Evolutionary conservation across 2,329 filamentous ascomycete genomes (phyloP), one percentile per base, ranked within the genome.

Genomic region (Zarea fungicola): DNA sequence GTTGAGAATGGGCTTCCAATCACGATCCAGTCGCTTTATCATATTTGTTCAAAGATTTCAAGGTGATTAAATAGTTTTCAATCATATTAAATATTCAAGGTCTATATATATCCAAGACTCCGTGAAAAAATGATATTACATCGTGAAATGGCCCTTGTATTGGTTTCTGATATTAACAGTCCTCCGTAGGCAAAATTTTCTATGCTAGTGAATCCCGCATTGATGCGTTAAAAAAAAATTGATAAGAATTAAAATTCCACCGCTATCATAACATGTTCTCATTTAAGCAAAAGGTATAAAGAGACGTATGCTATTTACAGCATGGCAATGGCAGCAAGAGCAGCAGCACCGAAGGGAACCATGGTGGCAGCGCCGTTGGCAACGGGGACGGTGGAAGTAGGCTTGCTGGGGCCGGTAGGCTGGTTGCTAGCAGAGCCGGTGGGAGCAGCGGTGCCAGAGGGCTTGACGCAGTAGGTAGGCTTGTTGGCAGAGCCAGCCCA

Each of bases 371-470:
- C 48, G 16, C 34, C 41, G 16, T 26, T 43, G n/a, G 39, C 47
- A 16, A 26, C 16, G 41, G 48, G 85, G 70, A 78, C 87, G 67
- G 81, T 80, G 65, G 89, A 89, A 26, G 41, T 22, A 28, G 41
- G 41, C 29, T 32, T 42, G 37, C 29, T 42, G 45, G 45, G 45
- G 37, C 45, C 45, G 16, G 41, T 43, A 19, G 40, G 40, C 25
- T 31, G n/a, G 40, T 42, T 42, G 40, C 37, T 25, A 73, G 95
- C 89, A 67, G 89, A 89, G 64, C 95, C 87, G 74, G 78, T 85
- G n/a, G n/a, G n/a, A 77, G 95, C 95, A 68, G 89, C 89, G 57
- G 79, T 73, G 66, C 89, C 89, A n/a, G 31, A 8, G 31, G 31
- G 31, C 31, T 34, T 8, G 31, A 6, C n/a, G n/a, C n/a, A n/a